Conservation (phyloP, 306 rosid species). For the Quercus suber region DNA sequence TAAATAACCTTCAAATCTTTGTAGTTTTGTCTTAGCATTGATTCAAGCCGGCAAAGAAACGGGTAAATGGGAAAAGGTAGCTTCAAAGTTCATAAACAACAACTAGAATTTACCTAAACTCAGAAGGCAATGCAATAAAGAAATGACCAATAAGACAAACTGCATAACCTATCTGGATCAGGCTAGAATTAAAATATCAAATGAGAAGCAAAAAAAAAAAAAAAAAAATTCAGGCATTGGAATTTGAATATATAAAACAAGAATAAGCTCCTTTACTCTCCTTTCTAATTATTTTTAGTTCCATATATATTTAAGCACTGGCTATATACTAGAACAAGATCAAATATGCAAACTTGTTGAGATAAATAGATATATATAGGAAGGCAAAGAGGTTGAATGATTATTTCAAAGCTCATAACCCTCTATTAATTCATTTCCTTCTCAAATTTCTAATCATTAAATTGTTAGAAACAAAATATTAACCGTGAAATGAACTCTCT, state of each 20-base stretch:
- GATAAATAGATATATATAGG: background rate
- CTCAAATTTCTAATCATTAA: background rate
- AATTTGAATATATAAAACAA: slow-evolving; percentile 4
- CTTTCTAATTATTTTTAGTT: background rate
- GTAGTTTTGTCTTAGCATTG: slow-evolving; percentile 23
- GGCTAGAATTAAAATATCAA: slow-evolving; percentile 4
- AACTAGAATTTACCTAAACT: slow-evolving; percentile 12
- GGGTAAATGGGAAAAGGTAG: slow-evolving; percentile 31
- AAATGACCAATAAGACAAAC: slow-evolving; percentile 23
- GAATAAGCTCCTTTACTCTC: slow-evolving; percentile 7
- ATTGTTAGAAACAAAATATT: background rate
- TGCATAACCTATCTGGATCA: slow-evolving; percentile 18
- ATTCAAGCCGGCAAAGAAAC: slow-evolving; percentile 23
- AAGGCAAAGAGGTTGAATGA: background rate
- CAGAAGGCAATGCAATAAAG: slow-evolving; percentile 1
- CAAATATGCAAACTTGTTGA: background rate
- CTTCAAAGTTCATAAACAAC: slow-evolving; percentile 41
- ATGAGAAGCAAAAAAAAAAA: background rate
- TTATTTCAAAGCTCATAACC: background rate
- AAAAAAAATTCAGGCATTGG: background rate
- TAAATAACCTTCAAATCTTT: slow-evolving; percentile 7
- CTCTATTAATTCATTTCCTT: background rate
- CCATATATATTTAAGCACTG: background rate
- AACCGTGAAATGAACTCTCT: no score
- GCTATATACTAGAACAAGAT: background rate